A percentile compares a stretch with the other conserved stretches of the same genome.
Conservation (phyloP, 169 alveolate species). For the Amoebophrya sp. region DNA sequence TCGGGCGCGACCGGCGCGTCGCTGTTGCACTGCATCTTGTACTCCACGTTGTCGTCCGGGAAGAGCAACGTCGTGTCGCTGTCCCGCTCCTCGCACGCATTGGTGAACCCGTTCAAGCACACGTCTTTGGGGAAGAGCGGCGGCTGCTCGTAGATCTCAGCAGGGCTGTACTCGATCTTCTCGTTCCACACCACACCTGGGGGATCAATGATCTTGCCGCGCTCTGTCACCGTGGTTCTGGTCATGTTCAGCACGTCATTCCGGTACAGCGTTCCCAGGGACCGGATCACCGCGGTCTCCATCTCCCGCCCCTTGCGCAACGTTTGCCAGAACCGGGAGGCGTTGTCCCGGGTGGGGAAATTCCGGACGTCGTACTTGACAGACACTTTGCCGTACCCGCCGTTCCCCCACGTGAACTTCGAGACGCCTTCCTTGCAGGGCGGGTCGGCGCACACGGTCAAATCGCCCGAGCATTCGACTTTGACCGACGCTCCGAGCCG, state of each 20-base stretch:
- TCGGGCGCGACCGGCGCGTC: not conserved
- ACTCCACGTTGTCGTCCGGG: not conserved
- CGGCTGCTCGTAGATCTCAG: not conserved
- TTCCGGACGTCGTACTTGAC: not conserved
- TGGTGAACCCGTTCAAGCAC: not conserved
- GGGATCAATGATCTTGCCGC: not conserved
- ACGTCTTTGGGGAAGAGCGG: not conserved
- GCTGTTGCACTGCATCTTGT: not conserved
- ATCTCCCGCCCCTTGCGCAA: not conserved
- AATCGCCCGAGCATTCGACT: not conserved
- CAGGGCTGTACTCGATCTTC: not conserved
- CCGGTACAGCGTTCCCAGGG: not conserved
- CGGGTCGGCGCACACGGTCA: not conserved
- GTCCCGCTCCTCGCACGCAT: not conserved
- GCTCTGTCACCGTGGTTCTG: not conserved
- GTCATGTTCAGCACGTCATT: not conserved
- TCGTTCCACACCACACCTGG: not conserved
- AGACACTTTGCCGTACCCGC: not conserved
- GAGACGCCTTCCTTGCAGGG: not conserved
- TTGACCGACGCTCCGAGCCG: not conserved
- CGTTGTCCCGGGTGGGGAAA: not conserved
- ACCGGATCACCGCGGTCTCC: not conserved
- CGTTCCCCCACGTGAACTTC: not conserved
- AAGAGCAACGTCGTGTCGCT: not conserved
- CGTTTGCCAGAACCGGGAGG: not conserved